Base-by-base conservation (phyloP, 768 basidiomycete genomes). In the Boletus vinaceobasis region DNA sequence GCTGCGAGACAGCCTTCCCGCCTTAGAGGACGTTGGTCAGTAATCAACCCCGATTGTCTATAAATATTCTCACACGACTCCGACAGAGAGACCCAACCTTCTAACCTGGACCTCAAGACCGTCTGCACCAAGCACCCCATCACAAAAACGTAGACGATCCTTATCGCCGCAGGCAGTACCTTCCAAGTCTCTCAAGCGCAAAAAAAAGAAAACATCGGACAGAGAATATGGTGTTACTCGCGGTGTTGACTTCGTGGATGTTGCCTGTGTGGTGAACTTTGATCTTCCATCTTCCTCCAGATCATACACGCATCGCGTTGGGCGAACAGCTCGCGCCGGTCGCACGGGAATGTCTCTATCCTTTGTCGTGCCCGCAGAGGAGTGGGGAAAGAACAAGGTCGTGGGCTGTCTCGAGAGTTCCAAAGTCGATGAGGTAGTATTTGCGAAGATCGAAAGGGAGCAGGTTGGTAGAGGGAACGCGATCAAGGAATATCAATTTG, bases 201-300 rank as follows among this genome's bases (percentile, higher is more conserved):
- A 79, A 71, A 73, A 77, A 65, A 62, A 73, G 66, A 78, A 81
- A 68, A 45, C 52, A 60, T 73, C 60, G 4, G 87, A 90, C 67
- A 84, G 80, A 48, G 92, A 96, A 68, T 98, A 94, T 61, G 93
- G 95, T 35, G 90, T 98, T 46, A 93, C 93, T 1, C 88, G 97
- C 43, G 97, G 97, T 3, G 85, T 98, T 54, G 97, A 99, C 73
- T 99, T 99, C 70, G 81, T 98, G 58, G 90, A 97, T 60, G 97
- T 98, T 52, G 86, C 94, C 10, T 98, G 95, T 62, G 96, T 99
- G 4, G 81, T 99, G 69, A 99, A 99, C 75, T 99, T 98, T 71
- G 97, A 99, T 71, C 80, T 98, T n/a, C 97, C 97, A 1, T 76
- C 83, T 1, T 87, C 93, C 0, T 80, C 90, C 5, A 86, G 86